These are phyloP conservation scores for Dothideomycetes sp. DNA, from an alignment of 2,329 filamentous ascomycete species.

Conservation along the genomic window DNA sequence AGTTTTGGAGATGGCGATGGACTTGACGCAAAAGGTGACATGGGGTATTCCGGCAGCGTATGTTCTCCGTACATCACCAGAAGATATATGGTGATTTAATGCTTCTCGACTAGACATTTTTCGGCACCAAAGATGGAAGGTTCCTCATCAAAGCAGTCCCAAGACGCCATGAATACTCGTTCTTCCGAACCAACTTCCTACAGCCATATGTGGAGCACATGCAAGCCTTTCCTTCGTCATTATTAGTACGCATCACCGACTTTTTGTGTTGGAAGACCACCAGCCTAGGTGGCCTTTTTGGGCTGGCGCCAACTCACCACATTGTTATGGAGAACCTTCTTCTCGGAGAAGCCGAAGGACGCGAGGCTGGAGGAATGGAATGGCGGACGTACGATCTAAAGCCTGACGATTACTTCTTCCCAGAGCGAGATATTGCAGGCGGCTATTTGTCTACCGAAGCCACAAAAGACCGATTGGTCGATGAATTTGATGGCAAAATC, in stretches of 20 bases:
- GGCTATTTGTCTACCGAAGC: slow-evolving; percentile 52
- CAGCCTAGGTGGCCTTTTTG: slow-evolving; percentile 49
- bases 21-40: slow-evolving; percentile 51
- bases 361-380: slow-evolving; percentile 24
- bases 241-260: slow-evolving; percentile 62
- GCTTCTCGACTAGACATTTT: slow-evolving; percentile 46
- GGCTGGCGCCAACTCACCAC: slow-evolving; percentile 56
- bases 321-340: slow-evolving; percentile 71
- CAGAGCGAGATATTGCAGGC: slow-evolving; percentile 58
- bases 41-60: slow-evolving; percentile 63
- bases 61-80: slow-evolving; percentile 5
- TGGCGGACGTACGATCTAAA: slow-evolving; percentile 71
- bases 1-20: slow-evolving; percentile 37
- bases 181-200: slow-evolving; percentile 58
- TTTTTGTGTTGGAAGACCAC: slow-evolving; percentile 47
- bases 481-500: slow-evolving; percentile 58
- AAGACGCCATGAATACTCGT: slow-evolving; percentile 56
- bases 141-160: slow-evolving; percentile 64
- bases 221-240: slow-evolving; percentile 45
- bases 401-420: slow-evolving; percentile 64
- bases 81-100: not conserved
- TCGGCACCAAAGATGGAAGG: slow-evolving; percentile 52
- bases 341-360: slow-evolving; percentile 41
- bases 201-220: slow-evolving; percentile 55
- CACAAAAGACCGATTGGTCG: slow-evolving; percentile 54